Evolutionary conservation across 306 rosid species (phyloP).

Genomic region (Acmispon strigosus): DNA sequence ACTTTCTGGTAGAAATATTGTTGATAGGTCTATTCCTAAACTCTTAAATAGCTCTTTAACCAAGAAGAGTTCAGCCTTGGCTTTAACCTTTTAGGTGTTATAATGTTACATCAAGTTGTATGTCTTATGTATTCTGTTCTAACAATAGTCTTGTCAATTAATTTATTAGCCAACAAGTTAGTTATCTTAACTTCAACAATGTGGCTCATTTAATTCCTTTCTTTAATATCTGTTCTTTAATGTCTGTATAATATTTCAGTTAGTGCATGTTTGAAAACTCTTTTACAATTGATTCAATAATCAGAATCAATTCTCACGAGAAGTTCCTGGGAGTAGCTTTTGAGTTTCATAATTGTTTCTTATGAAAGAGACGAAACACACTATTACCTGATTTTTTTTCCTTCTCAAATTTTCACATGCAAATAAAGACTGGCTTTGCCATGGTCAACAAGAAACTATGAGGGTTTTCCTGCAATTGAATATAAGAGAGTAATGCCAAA

Average conservation of each 20-base stretch:
- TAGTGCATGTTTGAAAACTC: no score
- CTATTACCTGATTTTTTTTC: not conserved
- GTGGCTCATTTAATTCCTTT: not conserved
- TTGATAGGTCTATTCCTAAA: slow-evolving; percentile 24
- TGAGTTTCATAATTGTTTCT: no score
- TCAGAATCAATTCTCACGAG: no score
- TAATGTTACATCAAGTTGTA: slow-evolving; percentile 15
- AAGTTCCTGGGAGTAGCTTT: no score
- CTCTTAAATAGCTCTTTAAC: slow-evolving; percentile 18
- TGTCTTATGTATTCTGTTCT: slow-evolving; percentile 17
- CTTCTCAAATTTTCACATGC: not conserved
- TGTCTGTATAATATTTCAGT: no score
- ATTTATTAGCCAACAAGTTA: slow-evolving; percentile 13
- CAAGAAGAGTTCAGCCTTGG: not conserved
- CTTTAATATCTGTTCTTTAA: not conserved
- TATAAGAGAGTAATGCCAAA: not conserved
- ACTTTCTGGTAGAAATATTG: slow-evolving; percentile 20
- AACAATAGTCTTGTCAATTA: slow-evolving; percentile 21
- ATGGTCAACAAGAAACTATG: not conserved
- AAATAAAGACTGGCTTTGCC: not conserved
- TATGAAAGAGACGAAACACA: no score
- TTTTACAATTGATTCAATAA: no score
- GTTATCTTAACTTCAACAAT: not conserved
- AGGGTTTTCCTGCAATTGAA: not conserved
- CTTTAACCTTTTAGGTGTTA: slow-evolving; percentile 26